Base-by-base conservation (phyloP, 495 filamentous ascomycete genomes). In the Penicillium roqueforti region DNA sequence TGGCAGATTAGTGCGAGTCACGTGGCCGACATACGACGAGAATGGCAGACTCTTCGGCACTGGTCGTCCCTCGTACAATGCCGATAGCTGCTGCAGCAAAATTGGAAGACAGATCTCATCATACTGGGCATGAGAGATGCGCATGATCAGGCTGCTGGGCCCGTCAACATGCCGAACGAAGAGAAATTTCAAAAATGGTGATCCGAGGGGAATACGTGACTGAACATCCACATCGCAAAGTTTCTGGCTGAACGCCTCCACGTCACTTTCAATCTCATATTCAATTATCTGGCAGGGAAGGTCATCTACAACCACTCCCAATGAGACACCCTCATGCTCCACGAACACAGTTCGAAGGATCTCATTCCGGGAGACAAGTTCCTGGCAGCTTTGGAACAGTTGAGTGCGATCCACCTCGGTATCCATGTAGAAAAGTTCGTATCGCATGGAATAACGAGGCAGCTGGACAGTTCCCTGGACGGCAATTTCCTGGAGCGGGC, bases 81-180 rank as follows among this genome's bases (percentile, higher is more conserved):
- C 61, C 13, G 66, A 50, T 3, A 74, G 65, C 4, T 79, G 72
- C 6, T 62, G 40, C 6, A 81, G 65, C 6, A 83, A 64, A 6
- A 67, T 63, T 10, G 81, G 78, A 2, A 84, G 76, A 55, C 73
- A 83, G 10, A 83, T 72, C 39, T 77, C 81, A 52, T 84, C 81
- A 61, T 84, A 84, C 45, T 83, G 81, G 0, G 81, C 79, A 59
- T 84, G 81, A 0, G 80, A 83, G 3, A 84, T 72, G 7, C 79
- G 69, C 54, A 84, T 70, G 36, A 70, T 54, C 25, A 84, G 75
- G 19, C 63, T 70, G 56, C 69, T 70, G 20, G 63, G 53, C 1
- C 59, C 55, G 13, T 56, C 53, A 16, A 62, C 65, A 28, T 63
- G 59, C 18, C 67, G 61, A 40, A 80, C 61, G 26, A 76, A 68